These are phyloP conservation scores for Aspergillus ochraceus DNA, from an alignment of 2,329 filamentous ascomycete genomes.

Conservation along the genomic window DNA sequence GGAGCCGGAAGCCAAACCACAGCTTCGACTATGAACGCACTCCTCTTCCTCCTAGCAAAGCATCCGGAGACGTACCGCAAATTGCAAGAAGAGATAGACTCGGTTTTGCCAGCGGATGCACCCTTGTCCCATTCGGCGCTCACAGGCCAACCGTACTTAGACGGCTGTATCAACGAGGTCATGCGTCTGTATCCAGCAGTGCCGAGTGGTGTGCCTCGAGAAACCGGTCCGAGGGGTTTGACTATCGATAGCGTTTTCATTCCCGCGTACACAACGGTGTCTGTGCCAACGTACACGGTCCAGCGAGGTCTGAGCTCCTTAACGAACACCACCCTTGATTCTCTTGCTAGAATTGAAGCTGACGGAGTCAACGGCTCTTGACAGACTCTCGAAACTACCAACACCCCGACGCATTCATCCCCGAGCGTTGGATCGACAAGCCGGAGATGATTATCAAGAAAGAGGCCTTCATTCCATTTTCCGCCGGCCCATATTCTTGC, in stretches of 20 bases:
- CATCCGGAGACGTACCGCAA: conserved; percentile 3
- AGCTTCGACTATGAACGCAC: conserved; percentile 1
- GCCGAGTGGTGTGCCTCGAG: conserved; percentile 10
- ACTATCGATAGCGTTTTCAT: conserved; percentile 8
- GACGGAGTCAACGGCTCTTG: background rate
- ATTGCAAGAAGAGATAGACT: conserved; percentile 8
- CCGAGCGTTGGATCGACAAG: conserved; percentile 9
- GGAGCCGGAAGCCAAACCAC: conserved; percentile 10
- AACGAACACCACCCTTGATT: background rate
- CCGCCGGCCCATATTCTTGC: conserved; percentile 8
- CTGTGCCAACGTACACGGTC: conserved; percentile 10
- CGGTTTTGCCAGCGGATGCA: background rate
- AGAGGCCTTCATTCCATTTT: conserved; percentile 10
- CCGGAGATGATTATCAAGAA: conserved; percentile 10
- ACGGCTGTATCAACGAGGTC: conserved; percentile 11
- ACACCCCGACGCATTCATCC: conserved; percentile 9
- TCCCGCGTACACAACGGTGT: conserved; percentile 8
- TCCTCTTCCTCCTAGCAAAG: conserved; percentile 8
- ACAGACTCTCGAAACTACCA: conserved; percentile 9
- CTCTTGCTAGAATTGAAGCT: background rate
- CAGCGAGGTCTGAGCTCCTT: conserved; percentile 2
- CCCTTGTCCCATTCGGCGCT: conserved; percentile 1
- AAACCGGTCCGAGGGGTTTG: conserved; percentile 8
- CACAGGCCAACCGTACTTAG: conserved; percentile 5
- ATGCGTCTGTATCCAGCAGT: conserved; percentile 7